Evolutionary conservation across 768 basidiomycete genomes (phyloP), one percentile per base, ranked within the genome.

Genomic region (Daedaleopsis sinensis): DNA sequence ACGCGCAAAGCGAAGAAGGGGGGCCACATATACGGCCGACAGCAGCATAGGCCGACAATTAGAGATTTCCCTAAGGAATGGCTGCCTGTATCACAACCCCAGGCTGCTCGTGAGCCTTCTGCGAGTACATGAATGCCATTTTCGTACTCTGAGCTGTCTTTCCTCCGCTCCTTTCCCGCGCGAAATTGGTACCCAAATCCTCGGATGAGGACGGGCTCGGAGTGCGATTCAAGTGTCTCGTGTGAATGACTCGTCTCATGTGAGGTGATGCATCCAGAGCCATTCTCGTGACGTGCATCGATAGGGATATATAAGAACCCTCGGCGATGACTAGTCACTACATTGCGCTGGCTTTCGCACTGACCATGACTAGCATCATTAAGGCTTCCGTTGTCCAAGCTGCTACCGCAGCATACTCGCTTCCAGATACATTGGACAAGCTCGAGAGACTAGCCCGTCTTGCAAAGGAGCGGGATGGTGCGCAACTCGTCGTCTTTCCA

Each of bases 61-160:
- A 79, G 75, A 64, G 93, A 95, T 70, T 96, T 95, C 73, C 94
- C 94, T 10, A 75, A 82, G 70, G 90, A 90, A 71, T 97, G 94
- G 94, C 78, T 96, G 59, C 88, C 88, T 52, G 68, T 59, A 52
- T 55, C 61, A 47, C 56, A 65, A 55, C 19, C 53, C 32, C 52
- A 64, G 58, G 52, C 61, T 37, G 52, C 47, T 24, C 58, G 27
- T 58, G 56, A 18, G 46, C 53, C 59, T 42, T 61, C 54, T 57
- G 55, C 67, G 56, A 63, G 62, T 64, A 55, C 57, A 64, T 65
- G 58, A 58, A 49, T 57, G 52, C 51, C 35, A 54, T 43, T 51
- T 52, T 36, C 57, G 36, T 64, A 57, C 43, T 23, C n/a, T 27
- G 35, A 5, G 18, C 21, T 51, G 38, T 21, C 32, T 55, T 23